phyloP scores from a whole-genome alignment of 495 filamentous ascomycete genomes.

The Annulohypoxylon nitens region DNA sequence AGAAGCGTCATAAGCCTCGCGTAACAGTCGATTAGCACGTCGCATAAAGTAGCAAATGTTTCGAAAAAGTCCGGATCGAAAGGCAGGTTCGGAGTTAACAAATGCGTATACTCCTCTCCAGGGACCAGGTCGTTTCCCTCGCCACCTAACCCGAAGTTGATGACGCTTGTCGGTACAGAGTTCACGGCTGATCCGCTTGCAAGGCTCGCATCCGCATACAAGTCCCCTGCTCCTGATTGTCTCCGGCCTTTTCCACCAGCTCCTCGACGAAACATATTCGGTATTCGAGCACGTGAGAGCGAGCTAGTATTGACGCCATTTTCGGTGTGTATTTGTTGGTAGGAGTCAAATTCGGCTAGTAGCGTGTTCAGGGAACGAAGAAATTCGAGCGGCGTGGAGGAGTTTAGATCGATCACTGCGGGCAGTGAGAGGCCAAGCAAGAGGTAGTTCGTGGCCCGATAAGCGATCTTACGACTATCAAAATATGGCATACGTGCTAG shows the following conservation, averaged over 20 bases:
- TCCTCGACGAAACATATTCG: constrained; percentile 89
- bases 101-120: constrained; percentile 87
- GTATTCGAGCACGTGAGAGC: constrained; percentile 80
- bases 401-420: constrained; percentile 86
- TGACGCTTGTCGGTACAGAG: constrained; percentile 54
- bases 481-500: constrained; percentile 87
- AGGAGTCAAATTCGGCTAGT: constrained; percentile 91
- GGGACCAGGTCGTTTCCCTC: constrained; percentile 65
- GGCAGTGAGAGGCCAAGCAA: constrained; percentile 93
- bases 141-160: constrained; percentile 58
- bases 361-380: constrained; percentile 88
- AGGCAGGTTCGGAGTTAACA: constrained; percentile 90
- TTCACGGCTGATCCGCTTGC: constrained; percentile 51
- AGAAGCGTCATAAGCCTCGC: constrained; percentile 79
- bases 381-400: constrained; percentile 81
- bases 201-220: constrained; percentile 68
- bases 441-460: constrained; percentile 91
- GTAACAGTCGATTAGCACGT: constrained; percentile 95
- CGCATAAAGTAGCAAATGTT: constrained; percentile 96
- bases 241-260: constrained; percentile 75
- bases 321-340: constrained; percentile 85
- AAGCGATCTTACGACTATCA: constrained; percentile 81
- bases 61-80: constrained; percentile 99
- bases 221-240: constrained; percentile 71
- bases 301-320: constrained; percentile 77